Percentiles rank a stretch among this genome's conserved stretches.
phyloP scores from a whole-genome alignment of 2,329 filamentous ascomycete species.

The Septoria linicola region DNA sequence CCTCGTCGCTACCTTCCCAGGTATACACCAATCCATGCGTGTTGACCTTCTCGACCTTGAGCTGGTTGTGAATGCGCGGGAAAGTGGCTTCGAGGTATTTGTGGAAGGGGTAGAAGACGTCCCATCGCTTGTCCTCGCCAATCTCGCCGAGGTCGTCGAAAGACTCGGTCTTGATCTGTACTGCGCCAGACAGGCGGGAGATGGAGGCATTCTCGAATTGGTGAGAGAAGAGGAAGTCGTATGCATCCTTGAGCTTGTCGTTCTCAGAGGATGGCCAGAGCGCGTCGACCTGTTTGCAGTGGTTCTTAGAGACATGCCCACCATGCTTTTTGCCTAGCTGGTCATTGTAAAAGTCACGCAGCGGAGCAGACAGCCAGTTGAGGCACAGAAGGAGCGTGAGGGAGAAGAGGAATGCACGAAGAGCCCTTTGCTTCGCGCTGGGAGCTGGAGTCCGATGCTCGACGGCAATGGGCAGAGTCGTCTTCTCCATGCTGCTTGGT shows the following conservation, averaged over 20 bases:
- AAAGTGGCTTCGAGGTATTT: constrained; percentile 52
- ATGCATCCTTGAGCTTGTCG: constrained; percentile 33
- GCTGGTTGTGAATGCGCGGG: constrained; percentile 46
- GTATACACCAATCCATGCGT: constrained; percentile 63
- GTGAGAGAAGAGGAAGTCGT: constrained; percentile 34
- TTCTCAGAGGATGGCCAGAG: constrained; percentile 31
- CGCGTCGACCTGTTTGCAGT: constrained; percentile 33
- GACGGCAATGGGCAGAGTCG: constrained; percentile 25
- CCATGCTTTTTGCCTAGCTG: neutral
- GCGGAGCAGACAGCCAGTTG: constrained; percentile 14
- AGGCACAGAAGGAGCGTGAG: constrained; percentile 21
- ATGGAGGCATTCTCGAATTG: constrained; percentile 40
- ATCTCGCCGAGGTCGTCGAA: constrained; percentile 58
- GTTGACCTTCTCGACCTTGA: constrained; percentile 56
- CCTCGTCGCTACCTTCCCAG: constrained; percentile 47
- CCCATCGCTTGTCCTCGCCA: constrained; percentile 56
- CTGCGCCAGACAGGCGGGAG: constrained; percentile 54
- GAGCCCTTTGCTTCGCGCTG: constrained; percentile 17
- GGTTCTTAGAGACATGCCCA: constrained; percentile 3
- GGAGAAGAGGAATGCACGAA: constrained; percentile 15
- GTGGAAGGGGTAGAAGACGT: constrained; percentile 54
- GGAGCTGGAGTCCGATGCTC: constrained; percentile 22
- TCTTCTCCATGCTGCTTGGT: constrained; percentile 30
- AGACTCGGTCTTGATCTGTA: constrained; percentile 55
- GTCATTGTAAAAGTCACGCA: constrained; percentile 3